Percentiles rank a stretch among this genome's conserved stretches.
Evolutionary conservation across 2,329 filamentous ascomycete species (phyloP).

Genomic region (Metarhizium anisopliae): DNA sequence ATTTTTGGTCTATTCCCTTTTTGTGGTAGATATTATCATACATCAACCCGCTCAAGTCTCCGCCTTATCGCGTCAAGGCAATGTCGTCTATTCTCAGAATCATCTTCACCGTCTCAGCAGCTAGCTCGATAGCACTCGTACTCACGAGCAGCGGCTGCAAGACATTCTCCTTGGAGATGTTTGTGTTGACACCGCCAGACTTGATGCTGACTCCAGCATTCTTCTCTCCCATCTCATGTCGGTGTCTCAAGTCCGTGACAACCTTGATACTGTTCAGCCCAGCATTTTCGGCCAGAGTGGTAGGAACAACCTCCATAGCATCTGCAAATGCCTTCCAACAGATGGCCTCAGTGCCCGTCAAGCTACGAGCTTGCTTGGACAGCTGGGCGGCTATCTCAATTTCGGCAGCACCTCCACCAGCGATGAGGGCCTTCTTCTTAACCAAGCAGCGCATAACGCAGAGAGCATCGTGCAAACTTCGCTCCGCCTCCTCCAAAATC

Average conservation of each 20-base stretch:
- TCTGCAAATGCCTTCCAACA: constrained; percentile 99
- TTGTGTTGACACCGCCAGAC: constrained; percentile 90
- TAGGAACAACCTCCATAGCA: constrained; percentile 93
- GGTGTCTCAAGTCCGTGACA: constrained; percentile 87
- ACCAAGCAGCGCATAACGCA: constrained; percentile 96
- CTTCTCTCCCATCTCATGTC: constrained; percentile 89
- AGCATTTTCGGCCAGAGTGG: constrained; percentile 93
- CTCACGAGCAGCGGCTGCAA: constrained; percentile 92
- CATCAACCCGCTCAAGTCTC: constrained; percentile 21
- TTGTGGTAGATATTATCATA: constrained; percentile 24
- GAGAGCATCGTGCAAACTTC: constrained; percentile 91
- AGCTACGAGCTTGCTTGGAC: constrained; percentile 68
- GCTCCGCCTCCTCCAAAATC: constrained; percentile 94
- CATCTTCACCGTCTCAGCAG: constrained; percentile 98
- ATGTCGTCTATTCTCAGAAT: constrained; percentile 61
- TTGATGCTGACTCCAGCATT: constrained; percentile 98
- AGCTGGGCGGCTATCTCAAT: constrained; percentile 91
- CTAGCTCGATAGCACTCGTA: constrained; percentile 94
- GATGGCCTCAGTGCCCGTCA: constrained; percentile 88
- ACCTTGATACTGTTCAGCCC: constrained; percentile 98
- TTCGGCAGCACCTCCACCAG: constrained; percentile 91
- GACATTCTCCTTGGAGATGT: constrained; percentile 95
- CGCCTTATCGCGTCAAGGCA: constrained; percentile 48
- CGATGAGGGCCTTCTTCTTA: constrained; percentile 99
- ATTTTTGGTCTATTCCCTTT: constrained; percentile 11